Evolutionary conservation across 2,329 filamentous ascomycete species (phyloP), one percentile per base, ranked within the genome.

Genomic region (Aspergillus pseudoterreus): DNA sequence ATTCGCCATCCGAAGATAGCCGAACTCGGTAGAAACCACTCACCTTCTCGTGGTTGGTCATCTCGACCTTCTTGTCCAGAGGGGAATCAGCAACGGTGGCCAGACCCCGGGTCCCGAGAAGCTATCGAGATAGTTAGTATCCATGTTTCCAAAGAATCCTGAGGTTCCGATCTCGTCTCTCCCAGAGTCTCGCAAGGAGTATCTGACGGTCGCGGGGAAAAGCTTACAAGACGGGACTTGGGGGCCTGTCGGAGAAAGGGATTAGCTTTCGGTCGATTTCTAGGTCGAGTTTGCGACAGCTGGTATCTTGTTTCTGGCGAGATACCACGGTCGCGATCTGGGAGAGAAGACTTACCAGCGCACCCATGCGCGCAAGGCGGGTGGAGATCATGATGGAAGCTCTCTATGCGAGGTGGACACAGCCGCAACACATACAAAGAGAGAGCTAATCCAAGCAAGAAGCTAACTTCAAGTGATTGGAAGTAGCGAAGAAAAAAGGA

Each of bases 21-120:
- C 61, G 59, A 64, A 47, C 46, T 51, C 53, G 47, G 50, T 49
- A 45, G 15, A 35, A 36, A 57, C 54, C 48, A 68, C 73, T 68
- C 62, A 77, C 76, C 71, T 91, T 88, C 78, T 99, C 94, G 82
- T 86, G 90, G 79, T 90, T 96, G 82, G 92, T 95, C 83, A 97
- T 96, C 76, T 87, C 88, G 75, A 99, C 94, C 87, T 96, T 96
- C 79, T 86, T 86, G 79, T 92, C 89, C 63, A 99, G 86, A 65
- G 90, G 84, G 70, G 85, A 85, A 77, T 96, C 90, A 67, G 84
- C 82, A 69, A 91, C 87, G 65, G 92, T 95, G 59, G 92, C 92
- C 80, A 96, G 85, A 73, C 72, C 73, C 65, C 85, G 80, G 64
- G 85, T 82, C 67, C 85, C 72, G 70, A 82, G 77, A 67, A 85